Evolutionary conservation across 140 eudicot genomes (phyloP).

Genomic region (Erigeron philadelphicus): DNA sequence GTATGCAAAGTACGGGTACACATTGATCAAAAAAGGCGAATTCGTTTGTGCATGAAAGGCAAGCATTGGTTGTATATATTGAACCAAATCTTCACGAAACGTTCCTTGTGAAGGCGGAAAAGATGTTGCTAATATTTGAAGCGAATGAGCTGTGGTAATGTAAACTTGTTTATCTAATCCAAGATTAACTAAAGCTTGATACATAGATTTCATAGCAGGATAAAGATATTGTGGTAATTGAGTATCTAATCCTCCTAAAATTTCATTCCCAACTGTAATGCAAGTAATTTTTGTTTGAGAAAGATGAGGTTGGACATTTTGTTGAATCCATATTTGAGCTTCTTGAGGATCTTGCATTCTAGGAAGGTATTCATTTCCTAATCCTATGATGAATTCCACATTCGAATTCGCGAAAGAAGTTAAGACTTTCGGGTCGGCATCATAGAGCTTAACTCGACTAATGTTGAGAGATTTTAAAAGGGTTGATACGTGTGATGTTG

Average conservation of each 20-base stretch:
- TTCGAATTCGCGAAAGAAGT: conserved; percentile 56
- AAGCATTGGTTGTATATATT: conserved; percentile 58
- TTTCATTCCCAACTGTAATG: conserved; percentile 76
- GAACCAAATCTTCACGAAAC: conserved; percentile 54
- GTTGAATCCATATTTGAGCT: conserved; percentile 82
- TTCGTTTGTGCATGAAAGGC: conserved; percentile 51
- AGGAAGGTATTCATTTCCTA: conserved; percentile 74
- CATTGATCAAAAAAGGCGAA: conserved; percentile 84
- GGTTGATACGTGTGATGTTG: conserved; percentile 52
- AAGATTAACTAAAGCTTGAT: conserved; percentile 51
- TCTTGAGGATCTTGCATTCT: conserved; percentile 59
- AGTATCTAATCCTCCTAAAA: conserved; percentile 47
- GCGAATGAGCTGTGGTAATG: conserved; percentile 87
- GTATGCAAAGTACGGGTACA: conserved; percentile 89
- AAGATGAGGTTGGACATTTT: conserved; percentile 63
- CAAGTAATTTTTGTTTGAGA: conserved; percentile 69
- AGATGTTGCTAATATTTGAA: conserved; percentile 54
- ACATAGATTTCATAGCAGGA: conserved; percentile 74
- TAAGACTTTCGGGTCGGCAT: conserved; percentile 83
- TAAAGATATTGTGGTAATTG: conserved; percentile 46
- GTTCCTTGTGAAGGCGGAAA: conserved; percentile 87
- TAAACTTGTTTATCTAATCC: conserved; percentile 59
- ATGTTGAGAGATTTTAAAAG: conserved; percentile 64
- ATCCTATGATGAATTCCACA: conserved; percentile 75
- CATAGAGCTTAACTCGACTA: conserved; percentile 73